phyloP scores from a whole-genome alignment of 1,284 basidiomycete species.

The Marasmius fiardii region DNA sequence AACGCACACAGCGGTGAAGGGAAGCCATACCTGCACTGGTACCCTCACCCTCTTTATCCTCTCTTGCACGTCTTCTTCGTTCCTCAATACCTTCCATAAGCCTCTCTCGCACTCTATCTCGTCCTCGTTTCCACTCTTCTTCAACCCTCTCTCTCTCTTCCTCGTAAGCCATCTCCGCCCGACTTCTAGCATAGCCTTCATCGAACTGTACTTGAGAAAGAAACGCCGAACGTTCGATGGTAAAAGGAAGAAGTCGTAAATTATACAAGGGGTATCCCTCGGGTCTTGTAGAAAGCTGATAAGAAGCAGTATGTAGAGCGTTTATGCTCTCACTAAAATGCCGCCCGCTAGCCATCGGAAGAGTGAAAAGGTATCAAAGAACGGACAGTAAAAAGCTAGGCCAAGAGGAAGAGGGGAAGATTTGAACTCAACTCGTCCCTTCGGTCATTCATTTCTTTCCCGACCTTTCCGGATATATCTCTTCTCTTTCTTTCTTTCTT shows the following conservation, averaged over 20 bases:
- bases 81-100: slow-evolving; percentile 82
- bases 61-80: slow-evolving; percentile 65
- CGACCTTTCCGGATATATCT: slow-evolving; percentile 62
- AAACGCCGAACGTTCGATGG: slow-evolving; percentile 70
- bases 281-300: slow-evolving; percentile 63
- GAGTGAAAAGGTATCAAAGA: not conserved
- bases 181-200: slow-evolving; percentile 60
- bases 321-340: slow-evolving; percentile 54
- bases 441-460: slow-evolving; percentile 67
- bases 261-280: slow-evolving; percentile 61
- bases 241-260: slow-evolving; percentile 65
- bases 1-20: too few species aligned
- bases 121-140: slow-evolving; percentile 72
- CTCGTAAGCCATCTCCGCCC: slow-evolving; percentile 65
- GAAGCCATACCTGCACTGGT: slow-evolving; percentile 53
- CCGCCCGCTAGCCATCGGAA: slow-evolving; percentile 34
- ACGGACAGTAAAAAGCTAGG: not conserved
- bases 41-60: slow-evolving; percentile 81
- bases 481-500: slow-evolving; percentile 61
- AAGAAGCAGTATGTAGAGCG: slow-evolving; percentile 48
- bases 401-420: slow-evolving; percentile 27
- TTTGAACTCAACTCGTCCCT: slow-evolving; percentile 54
- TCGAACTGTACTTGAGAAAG: slow-evolving; percentile 61
- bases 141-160: slow-evolving; percentile 74
- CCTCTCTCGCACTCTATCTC: slow-evolving; percentile 67